A percentile compares a stretch with the other conserved stretches of the same genome.
These are phyloP conservation scores for Colletotrichum caudatum DNA, from an alignment of 2,329 filamentous ascomycete species.

Conservation along the genomic window DNA sequence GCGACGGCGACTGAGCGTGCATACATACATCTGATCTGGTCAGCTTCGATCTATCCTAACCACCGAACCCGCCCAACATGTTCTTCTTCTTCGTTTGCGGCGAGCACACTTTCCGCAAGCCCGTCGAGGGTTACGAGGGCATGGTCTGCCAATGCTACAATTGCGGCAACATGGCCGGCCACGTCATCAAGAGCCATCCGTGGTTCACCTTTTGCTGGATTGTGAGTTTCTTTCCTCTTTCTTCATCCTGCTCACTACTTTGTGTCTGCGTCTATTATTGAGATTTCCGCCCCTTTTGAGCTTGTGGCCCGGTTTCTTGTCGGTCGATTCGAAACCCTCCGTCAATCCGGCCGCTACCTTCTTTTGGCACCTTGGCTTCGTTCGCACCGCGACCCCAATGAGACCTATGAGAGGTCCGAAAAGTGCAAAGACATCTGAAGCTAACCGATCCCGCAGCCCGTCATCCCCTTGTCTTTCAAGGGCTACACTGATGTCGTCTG, in stretches of 20 bases:
- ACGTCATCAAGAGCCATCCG: slow-evolving; percentile 72
- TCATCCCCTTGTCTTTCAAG: slow-evolving; percentile 77
- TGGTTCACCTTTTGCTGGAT: slow-evolving; percentile 88
- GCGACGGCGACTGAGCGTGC: slow-evolving; percentile 11
- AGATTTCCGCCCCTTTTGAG: neutral
- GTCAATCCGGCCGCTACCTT: neutral
- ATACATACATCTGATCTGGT: neutral
- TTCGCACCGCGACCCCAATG: neutral
- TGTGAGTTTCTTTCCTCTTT: slow-evolving; percentile 55
- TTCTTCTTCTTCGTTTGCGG: slow-evolving; percentile 73
- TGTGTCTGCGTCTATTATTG: neutral
- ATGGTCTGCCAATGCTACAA: slow-evolving; percentile 73
- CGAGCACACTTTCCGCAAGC: slow-evolving; percentile 70
- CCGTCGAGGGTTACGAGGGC: slow-evolving; percentile 71
- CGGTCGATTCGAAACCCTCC: neutral
- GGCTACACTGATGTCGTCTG: slow-evolving; percentile 78
- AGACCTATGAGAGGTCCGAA: neutral
- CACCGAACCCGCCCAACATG: slow-evolving; percentile 53
- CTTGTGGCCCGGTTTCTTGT: neutral
- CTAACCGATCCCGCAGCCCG: slow-evolving; percentile 60
- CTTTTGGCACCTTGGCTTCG: neutral
- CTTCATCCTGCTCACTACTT: neutral
- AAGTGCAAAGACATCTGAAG: neutral
- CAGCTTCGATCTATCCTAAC: neutral
- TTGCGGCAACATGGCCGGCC: slow-evolving; percentile 73